phyloP scores from a whole-genome alignment of 164 flowering plant genomes.

The Brasenia schreberi region DNA sequence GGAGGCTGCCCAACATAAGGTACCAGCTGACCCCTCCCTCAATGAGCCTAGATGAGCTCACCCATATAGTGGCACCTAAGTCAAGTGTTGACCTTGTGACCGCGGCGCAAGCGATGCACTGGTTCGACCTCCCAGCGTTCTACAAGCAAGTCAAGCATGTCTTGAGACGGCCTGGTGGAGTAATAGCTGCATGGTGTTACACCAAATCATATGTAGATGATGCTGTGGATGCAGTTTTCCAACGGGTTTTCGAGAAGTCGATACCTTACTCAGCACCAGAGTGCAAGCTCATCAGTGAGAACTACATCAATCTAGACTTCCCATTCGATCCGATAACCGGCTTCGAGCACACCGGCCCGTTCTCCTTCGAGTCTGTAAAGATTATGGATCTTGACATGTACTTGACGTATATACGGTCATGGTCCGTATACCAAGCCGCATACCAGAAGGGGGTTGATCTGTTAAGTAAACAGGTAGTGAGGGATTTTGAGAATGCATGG shows the following conservation, averaged over 20 bases:
- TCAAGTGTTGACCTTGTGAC: constrained; percentile 19
- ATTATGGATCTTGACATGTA: constrained; percentile 13
- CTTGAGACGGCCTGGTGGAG: constrained; percentile 58
- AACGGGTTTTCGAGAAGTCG: constrained; percentile 7
- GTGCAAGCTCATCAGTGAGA: constrained; percentile 1
- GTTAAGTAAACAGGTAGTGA: constrained; percentile 11
- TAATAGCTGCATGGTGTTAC: constrained; percentile 73
- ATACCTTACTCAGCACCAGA: constrained; percentile 10
- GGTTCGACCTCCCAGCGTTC: constrained; percentile 53
- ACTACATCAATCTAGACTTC: constrained; percentile 11
- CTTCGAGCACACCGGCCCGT: constrained; percentile 9
- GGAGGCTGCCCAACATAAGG: constrained; percentile 8
- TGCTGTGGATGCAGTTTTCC: constrained; percentile 20
- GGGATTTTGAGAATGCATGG: constrained; percentile 18
- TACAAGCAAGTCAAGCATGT: constrained; percentile 32
- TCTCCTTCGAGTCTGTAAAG: constrained; percentile 7
- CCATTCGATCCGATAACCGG: constrained; percentile 18
- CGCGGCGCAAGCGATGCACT: constrained; percentile 56
- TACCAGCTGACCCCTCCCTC: constrained; percentile 15
- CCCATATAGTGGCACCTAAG: constrained; percentile 8
- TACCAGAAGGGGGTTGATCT: constrained; percentile 21
- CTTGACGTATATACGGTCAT: constrained; percentile 11
- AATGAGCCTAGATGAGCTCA: constrained; percentile 7
- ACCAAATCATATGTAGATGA: constrained; percentile 21
- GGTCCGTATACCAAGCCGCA: constrained; percentile 11